A percentile compares a stretch with the other conserved stretches of the same genome.
Evolutionary conservation across 2,329 filamentous ascomycete species (phyloP).

Genomic region (Xylariomycetidae sp.): DNA sequence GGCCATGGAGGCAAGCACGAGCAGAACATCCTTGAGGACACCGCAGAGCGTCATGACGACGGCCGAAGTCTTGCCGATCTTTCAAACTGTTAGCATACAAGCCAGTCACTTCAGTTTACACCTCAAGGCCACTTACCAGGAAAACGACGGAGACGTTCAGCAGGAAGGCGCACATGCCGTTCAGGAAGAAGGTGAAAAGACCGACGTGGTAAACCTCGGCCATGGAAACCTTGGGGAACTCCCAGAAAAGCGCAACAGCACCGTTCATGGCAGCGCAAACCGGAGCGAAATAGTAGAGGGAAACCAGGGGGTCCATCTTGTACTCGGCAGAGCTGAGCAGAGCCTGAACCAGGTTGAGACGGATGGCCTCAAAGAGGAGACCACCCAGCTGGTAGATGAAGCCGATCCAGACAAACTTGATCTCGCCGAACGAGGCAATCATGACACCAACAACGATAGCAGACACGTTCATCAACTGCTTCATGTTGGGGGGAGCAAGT

Average conservation of each 20-base stretch:
- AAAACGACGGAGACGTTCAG: constrained; percentile 84
- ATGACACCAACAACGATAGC: constrained; percentile 92
- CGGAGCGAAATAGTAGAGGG: constrained; percentile 84
- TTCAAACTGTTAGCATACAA: constrained; percentile 21
- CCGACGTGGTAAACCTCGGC: constrained; percentile 69
- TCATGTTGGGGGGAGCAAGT: constrained; percentile 75
- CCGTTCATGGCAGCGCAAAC: constrained; percentile 80
- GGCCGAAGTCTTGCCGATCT: constrained; percentile 85
- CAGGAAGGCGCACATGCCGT: constrained; percentile 72
- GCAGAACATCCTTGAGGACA: constrained; percentile 82
- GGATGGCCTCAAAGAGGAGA: constrained; percentile 75
- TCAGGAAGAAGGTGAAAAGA: constrained; percentile 64
- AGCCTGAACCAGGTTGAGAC: constrained; percentile 78
- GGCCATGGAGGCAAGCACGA: constrained; percentile 72
- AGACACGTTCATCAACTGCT: constrained; percentile 86
- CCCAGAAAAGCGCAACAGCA: constrained; percentile 64
- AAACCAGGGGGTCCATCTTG: constrained; percentile 89
- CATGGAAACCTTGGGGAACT: constrained; percentile 64
- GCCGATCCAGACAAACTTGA: constrained; percentile 79
- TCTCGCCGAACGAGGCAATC: constrained; percentile 91
- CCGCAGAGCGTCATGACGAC: constrained; percentile 82
- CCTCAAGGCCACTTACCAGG: constrained; percentile 72
- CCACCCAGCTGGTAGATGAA: constrained; percentile 75
- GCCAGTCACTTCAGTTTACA: no score
- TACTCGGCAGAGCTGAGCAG: constrained; percentile 76